Conservation (phyloP, 1,284 basidiomycete genomes). For the Xanthoconium separans region DNA sequence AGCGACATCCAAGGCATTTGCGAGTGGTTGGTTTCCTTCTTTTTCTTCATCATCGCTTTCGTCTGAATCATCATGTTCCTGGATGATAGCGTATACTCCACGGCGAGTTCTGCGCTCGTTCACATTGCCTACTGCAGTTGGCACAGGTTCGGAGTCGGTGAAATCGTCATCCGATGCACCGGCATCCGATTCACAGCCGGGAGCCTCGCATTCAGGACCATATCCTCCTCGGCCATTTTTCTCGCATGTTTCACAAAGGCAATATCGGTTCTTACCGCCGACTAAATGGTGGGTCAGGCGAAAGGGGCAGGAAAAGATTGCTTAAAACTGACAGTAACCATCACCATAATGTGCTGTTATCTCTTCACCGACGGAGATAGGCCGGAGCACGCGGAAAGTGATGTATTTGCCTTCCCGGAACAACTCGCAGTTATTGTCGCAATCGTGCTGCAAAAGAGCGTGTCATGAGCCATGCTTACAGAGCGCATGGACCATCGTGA, state of each 20-base stretch:
- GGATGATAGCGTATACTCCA: constrained; percentile 70
- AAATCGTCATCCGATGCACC: constrained; percentile 45
- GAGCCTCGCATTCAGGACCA: constrained; percentile 53
- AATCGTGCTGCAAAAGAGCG: constrained; percentile 70
- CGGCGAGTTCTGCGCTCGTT: constrained; percentile 76
- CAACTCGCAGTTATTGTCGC: constrained; percentile 86
- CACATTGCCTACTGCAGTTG: constrained; percentile 45
- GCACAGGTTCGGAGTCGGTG: constrained; percentile 38
- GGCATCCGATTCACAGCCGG: constrained; percentile 45
- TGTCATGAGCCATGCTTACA: constrained; percentile 17
- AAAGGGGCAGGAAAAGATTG: constrained; percentile 3
- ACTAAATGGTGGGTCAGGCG: constrained; percentile 47
- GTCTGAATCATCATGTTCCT: constrained; percentile 55
- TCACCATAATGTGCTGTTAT: constrained; percentile 85
- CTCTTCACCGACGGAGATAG: constrained; percentile 81
- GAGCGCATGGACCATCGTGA: constrained; percentile 20
- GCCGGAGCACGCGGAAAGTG: constrained; percentile 82
- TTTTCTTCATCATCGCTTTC: constrained; percentile 52
- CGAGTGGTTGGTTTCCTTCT: constrained; percentile 43
- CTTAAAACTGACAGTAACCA: constrained; percentile 68
- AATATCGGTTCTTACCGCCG: constrained; percentile 82
- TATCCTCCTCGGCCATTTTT: constrained; percentile 73
- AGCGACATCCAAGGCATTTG: constrained; percentile 45
- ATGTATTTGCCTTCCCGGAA: constrained; percentile 87
- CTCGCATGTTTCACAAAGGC: constrained; percentile 90